Base-by-base conservation (phyloP, 345 rosid species). In the Sisymbrium irio region DNA sequence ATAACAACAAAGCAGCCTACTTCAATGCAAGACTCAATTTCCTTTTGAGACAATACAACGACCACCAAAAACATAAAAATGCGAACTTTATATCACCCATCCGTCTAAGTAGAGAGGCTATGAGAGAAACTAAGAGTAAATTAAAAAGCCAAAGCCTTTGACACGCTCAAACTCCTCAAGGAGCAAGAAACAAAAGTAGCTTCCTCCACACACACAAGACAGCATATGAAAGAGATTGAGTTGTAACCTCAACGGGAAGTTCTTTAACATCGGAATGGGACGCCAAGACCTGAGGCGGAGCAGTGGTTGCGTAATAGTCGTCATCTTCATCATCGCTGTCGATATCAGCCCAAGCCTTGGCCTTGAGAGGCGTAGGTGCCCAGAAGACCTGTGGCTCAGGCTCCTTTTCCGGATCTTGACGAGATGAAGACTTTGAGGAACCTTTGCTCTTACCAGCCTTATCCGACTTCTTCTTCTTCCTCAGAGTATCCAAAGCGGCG, bases 281-380 rank as follows among this genome's bases (percentile, higher is more conserved):
- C 1, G 67, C 33, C 40, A 42, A 25, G 22, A 83, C 8, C 63
- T 67, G 77, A 20, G 80, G 84, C 0, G 88, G 88, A 22, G 83
- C 88, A 30, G 85, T 64, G 65, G 88, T 86, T 32, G 85, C 84
- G 65, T 67, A 86, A 65, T 79, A 86, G 67, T 83, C 87, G 8
- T 78, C 81, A 32, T 86, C 90, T 13, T 78, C 81, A 41, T 86
- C 88, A 9, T 86, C 90, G 0, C 83, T 84, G 11, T 80, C 88
- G 18, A 86, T 79, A 77, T 86, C 90, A 0, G 88, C 90, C 90
- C 90, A 86, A 33, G 86, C 81, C 54, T 78, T 79, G 11, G 55
- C 81, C 35, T 71, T 84, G 63, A 84, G 79, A 13, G 88, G 85
- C 9, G 85, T 60, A 45, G 86, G 87, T 2, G 83, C 77, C 90